Percentiles rank a stretch among this genome's conserved stretches.
Evolutionary conservation across 441 rosid species (phyloP).

Genomic region (Croton setiger): DNA sequence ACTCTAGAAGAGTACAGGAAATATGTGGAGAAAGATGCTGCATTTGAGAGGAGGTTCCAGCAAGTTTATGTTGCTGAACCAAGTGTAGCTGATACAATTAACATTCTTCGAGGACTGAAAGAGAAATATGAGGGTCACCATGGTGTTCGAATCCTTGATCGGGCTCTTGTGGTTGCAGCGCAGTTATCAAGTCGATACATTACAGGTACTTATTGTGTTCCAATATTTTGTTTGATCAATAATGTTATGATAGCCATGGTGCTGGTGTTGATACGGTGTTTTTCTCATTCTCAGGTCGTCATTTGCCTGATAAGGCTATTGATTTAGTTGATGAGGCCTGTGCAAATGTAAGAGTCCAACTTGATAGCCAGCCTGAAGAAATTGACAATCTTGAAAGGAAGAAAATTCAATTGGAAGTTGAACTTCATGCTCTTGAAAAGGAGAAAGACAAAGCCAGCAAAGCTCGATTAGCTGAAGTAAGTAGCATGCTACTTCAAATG

Average conservation of each 20-base stretch:
- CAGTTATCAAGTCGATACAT: constrained; percentile 83
- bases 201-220: constrained; percentile 39
- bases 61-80: constrained; percentile 99
- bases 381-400: constrained; percentile 86
- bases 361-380: constrained; percentile 96
- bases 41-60: constrained; percentile 91
- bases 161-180: constrained; percentile 81
- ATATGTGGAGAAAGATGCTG: constrained; percentile 97
- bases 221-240: background rate
- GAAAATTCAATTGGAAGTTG: constrained; percentile 84
- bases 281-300: constrained; percentile 53
- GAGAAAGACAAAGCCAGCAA: constrained; percentile 96
- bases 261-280: background rate
- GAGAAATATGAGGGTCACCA: constrained; percentile 96
- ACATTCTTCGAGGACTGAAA: constrained; percentile 86
- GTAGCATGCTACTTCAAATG: constrained; percentile 7
- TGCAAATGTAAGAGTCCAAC: constrained; percentile 90
- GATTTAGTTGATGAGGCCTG: constrained; percentile 97
- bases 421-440: constrained; percentile 84
- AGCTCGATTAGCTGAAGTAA: constrained; percentile 79
- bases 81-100: constrained; percentile 73
- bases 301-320: constrained; percentile 92
- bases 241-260: background rate
- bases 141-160: constrained; percentile 81
- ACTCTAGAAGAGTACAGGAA: constrained; percentile 88